Percentiles rank a stretch among this genome's conserved stretches.
Conservation (phyloP, 1,284 basidiomycete species). For the Malassezia slooffiae region DNA sequence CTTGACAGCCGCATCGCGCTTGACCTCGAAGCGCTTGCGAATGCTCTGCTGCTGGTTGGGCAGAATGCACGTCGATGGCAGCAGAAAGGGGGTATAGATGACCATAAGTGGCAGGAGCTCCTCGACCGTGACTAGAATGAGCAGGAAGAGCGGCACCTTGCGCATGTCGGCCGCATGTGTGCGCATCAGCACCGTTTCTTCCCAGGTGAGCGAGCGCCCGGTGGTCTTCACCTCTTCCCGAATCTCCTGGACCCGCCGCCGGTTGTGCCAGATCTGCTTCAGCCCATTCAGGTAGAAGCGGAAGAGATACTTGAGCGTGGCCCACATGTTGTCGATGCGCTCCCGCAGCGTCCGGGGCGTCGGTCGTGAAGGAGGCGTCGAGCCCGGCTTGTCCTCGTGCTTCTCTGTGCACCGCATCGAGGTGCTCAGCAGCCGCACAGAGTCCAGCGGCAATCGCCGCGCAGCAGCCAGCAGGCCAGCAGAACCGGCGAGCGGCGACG, state of each 20-base stretch:
- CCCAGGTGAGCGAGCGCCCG: conserved; percentile 19
- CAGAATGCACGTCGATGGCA: conserved; percentile 77
- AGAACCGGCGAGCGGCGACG: too few species aligned
- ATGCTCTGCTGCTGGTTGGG: conserved; percentile 58
- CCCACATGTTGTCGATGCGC: conserved; percentile 17
- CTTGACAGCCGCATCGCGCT: conserved; percentile 23
- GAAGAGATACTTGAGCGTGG: conserved; percentile 39
- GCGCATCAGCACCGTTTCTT: conserved; percentile 29
- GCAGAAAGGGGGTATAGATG: conserved; percentile 69
- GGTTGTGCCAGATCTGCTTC: conserved; percentile 44
- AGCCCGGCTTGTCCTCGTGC: conserved; percentile 3
- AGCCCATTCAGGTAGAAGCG: conserved; percentile 43
- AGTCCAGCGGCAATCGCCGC: too few species aligned
- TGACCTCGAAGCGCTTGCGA: conserved; percentile 29
- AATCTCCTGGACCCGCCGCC: conserved; percentile 20
- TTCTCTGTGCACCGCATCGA: too few species aligned
- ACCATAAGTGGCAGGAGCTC: conserved; percentile 73
- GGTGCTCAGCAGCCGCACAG: too few species aligned
- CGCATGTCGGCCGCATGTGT: conserved; percentile 33
- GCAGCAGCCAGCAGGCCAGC: too few species aligned
- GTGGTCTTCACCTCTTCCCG: conserved; percentile 16
- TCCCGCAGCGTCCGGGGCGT: neutral
- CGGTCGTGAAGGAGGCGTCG: too few species aligned
- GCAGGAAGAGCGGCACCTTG: conserved; percentile 68
- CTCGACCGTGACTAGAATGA: conserved; percentile 65